Evolutionary conservation across 2,329 filamentous ascomycete species (phyloP), one percentile per base, ranked within the genome.

Genomic region (Sporothrix inflata): DNA sequence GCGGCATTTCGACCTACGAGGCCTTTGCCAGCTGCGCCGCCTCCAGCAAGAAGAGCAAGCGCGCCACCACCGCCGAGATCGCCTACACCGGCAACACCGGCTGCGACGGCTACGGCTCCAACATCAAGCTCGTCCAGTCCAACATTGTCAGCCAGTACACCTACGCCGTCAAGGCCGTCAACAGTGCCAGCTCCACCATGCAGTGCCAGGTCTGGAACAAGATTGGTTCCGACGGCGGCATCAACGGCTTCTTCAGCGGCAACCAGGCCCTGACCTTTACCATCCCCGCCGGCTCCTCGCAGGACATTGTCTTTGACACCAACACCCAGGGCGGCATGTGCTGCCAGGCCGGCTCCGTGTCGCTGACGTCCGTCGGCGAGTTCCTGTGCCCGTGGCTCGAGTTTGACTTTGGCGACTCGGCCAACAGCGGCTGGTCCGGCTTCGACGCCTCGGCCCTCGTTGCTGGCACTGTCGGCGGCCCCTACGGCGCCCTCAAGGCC

Each of bases 391-490:
- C 82, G 71, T 88, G 86, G 85, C 75, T 82, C 78, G 86, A 88
- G 81, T 84, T 83, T 70, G 86, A 87, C 79, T 82, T 83, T 63
- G 83, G 75, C 73, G 84, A 82, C 80, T 47, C 74, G 0, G 78
- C 78, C 79, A 88, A 88, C 82, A 71, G 75, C n/a, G 79, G 77
- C 71, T 86, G 83, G 83, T 86, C 83, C 3, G 86, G 86, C 53
- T 84, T 83, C 72, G 86, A 88, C 72, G 85, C 83, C 74, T 87
- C 85, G 4, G 82, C 82, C 73, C 81, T 88, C 11, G 84, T 86
- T 55, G 79, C 85, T 40, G 80, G 82, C 75, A 73, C 76, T 38
- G 74, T 76, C 69, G 73, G 74, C 71, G 75, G 86, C 75, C 81
- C 79, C 74, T 81, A 80, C 72, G 77, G 77, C 74, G 78, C 79